phyloP scores from a whole-genome alignment of 768 basidiomycete genomes.

The Pulveroboletus sp. region DNA sequence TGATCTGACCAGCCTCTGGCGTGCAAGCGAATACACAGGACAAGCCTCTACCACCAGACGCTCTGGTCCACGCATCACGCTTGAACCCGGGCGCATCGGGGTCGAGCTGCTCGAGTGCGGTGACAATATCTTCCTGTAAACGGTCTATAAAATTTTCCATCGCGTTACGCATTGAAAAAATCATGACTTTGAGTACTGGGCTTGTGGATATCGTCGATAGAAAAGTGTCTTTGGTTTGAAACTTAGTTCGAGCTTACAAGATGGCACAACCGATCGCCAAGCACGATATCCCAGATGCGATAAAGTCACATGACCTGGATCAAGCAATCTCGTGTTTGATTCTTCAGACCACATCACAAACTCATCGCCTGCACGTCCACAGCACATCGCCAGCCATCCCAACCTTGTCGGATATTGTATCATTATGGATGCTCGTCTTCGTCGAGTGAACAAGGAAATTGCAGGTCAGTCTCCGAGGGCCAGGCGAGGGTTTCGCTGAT shows the following conservation, averaged over 20 bases:
- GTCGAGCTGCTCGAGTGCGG: slow-evolving; percentile 75
- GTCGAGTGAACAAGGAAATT: slow-evolving; percentile 94
- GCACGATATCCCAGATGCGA: not conserved
- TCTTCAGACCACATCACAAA: not conserved
- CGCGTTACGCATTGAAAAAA: slow-evolving; percentile 61
- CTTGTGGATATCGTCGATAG: not conserved
- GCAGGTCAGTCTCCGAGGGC: slow-evolving; percentile 46
- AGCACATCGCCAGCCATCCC: not conserved
- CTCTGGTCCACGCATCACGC: slow-evolving; percentile 74
- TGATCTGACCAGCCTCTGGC: slow-evolving; percentile 25
- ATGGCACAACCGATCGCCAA: not conserved
- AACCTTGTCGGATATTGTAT: not conserved
- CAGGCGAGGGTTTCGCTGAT: slow-evolving; percentile 5
- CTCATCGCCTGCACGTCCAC: not conserved
- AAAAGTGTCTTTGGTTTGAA: too few species aligned
- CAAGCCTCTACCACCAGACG: slow-evolving; percentile 65
- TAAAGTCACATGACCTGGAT: slow-evolving; percentile 24
- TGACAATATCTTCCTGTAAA: slow-evolving; percentile 79
- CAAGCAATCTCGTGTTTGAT: slow-evolving; percentile 1
- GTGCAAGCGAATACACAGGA: slow-evolving; percentile 76
- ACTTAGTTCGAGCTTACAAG: too few species aligned
- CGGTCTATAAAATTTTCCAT: slow-evolving; percentile 71
- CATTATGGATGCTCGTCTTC: slow-evolving; percentile 81
- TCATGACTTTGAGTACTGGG: slow-evolving; percentile 6
- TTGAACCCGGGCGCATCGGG: slow-evolving; percentile 67